A percentile compares a stretch with the other conserved stretches of the same genome.
Conservation (phyloP, 164 flowering plant species). For the Santalum album region DNA sequence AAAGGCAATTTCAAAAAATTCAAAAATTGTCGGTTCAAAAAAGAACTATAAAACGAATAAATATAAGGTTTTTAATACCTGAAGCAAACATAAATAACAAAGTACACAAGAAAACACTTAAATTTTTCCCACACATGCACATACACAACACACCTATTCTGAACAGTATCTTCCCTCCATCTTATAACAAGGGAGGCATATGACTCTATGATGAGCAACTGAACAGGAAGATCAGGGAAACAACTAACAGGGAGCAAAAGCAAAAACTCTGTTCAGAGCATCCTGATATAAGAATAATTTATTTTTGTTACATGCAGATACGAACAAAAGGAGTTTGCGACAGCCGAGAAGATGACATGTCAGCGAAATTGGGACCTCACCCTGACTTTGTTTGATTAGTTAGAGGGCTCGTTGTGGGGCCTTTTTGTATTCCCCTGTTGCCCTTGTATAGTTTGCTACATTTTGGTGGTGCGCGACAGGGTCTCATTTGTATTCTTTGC, state of each 20-base stretch:
- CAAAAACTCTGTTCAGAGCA: constrained; percentile 84
- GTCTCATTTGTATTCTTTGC: too few species aligned
- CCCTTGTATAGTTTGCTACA: too few species aligned
- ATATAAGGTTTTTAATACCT: background rate
- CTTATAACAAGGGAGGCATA: constrained; percentile 57
- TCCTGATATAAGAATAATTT: constrained; percentile 45
- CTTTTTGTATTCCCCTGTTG: too few species aligned
- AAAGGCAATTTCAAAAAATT: constrained; percentile 4
- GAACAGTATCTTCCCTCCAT: constrained; percentile 61
- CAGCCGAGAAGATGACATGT: too few species aligned
- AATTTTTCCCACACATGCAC: background rate
- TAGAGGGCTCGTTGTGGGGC: too few species aligned
- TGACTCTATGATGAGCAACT: constrained; percentile 53
- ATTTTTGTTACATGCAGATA: background rate
- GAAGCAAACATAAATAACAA: background rate
- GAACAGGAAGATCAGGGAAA: constrained; percentile 79
- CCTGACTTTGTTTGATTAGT: too few species aligned
- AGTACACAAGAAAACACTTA: background rate
- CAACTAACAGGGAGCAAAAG: constrained; percentile 67
- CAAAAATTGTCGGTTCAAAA: constrained; percentile 1
- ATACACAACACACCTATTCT: background rate
- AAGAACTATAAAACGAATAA: background rate
- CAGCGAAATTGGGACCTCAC: too few species aligned
- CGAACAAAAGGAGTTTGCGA: background rate
- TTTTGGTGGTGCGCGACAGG: too few species aligned